phyloP scores from a whole-genome alignment of 2,329 filamentous ascomycete genomes.

The Didymella arachidicola region DNA sequence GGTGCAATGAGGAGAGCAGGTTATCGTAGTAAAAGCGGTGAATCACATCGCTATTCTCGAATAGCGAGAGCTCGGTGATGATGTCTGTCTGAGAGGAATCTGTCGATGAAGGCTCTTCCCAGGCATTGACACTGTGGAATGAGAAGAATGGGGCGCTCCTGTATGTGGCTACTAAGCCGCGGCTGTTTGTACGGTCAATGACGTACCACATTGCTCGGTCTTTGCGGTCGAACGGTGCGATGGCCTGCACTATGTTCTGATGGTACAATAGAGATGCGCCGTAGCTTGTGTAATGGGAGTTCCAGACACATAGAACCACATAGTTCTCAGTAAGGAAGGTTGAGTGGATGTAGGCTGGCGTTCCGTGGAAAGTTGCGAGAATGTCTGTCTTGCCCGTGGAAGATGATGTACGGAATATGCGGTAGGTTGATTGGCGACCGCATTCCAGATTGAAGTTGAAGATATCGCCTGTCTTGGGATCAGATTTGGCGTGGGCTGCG shows the following conservation, averaged over 20 bases:
- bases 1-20: conserved; percentile 31
- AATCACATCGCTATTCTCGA: conserved; percentile 70
- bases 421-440: conserved; percentile 66
- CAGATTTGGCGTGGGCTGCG: conserved; percentile 74
- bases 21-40: conserved; percentile 69
- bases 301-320: conserved; percentile 77
- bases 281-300: conserved; percentile 64
- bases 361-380: conserved; percentile 69
- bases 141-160: conserved; percentile 74
- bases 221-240: conserved; percentile 67
- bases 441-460: conserved; percentile 84
- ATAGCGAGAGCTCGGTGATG: conserved; percentile 70
- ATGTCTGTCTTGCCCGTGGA: conserved; percentile 72
- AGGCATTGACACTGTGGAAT: conserved; percentile 82
- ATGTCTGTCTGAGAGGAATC: conserved; percentile 60
- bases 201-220: conserved; percentile 74
- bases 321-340: conserved; percentile 76
- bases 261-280: conserved; percentile 70
- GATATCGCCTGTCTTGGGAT: conserved; percentile 75
- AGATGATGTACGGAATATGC: conserved; percentile 71
- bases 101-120: conserved; percentile 63
- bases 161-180: conserved; percentile 73
- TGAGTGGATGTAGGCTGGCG: conserved; percentile 81
- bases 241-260: conserved; percentile 72
- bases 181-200: conserved; percentile 68